These are phyloP conservation scores for Epichloe elymi DNA, from an alignment of 2,329 filamentous ascomycete genomes.

Conservation along the genomic window DNA sequence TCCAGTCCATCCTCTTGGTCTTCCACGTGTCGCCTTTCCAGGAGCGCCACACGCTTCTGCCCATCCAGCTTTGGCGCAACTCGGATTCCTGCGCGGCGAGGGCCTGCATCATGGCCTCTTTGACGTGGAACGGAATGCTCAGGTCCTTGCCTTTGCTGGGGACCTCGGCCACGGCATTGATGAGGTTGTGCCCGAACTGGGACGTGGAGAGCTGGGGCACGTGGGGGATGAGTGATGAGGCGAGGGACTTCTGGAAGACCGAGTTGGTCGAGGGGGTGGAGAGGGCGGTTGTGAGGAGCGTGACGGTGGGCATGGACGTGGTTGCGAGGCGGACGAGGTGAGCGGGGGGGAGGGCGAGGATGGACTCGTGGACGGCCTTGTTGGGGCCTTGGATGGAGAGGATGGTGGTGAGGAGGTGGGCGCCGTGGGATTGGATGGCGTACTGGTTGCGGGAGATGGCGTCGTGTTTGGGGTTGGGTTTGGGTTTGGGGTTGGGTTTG, in stretches of 20 bases:
- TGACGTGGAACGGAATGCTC: constrained; percentile 42
- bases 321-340: constrained; percentile 52
- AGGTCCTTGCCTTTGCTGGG: constrained; percentile 36
- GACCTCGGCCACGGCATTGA: constrained; percentile 34
- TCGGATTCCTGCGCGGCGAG: constrained; percentile 34
- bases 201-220: constrained; percentile 32
- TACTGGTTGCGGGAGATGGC: constrained; percentile 39
- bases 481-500: constrained; percentile 22
- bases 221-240: constrained; percentile 32
- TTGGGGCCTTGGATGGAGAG: constrained; percentile 60
- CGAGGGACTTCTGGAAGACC: constrained; percentile 42
- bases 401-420: constrained; percentile 68
- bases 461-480: constrained; percentile 11
- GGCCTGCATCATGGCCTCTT: constrained; percentile 39
- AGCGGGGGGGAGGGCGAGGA: constrained; percentile 46
- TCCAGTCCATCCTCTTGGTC: constrained; percentile 39
- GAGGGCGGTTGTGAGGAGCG: constrained; percentile 38
- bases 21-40: constrained; percentile 48
- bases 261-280: constrained; percentile 33
- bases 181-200: constrained; percentile 36
- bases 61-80: constrained; percentile 40
- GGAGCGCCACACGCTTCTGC: constrained; percentile 41
- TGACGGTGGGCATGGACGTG: constrained; percentile 33
- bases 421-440: constrained; percentile 53
- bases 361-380: constrained; percentile 59